These are phyloP conservation scores for Tulasnella sp. DNA, from an alignment of 768 basidiomycete genomes.

Conservation along the genomic window DNA sequence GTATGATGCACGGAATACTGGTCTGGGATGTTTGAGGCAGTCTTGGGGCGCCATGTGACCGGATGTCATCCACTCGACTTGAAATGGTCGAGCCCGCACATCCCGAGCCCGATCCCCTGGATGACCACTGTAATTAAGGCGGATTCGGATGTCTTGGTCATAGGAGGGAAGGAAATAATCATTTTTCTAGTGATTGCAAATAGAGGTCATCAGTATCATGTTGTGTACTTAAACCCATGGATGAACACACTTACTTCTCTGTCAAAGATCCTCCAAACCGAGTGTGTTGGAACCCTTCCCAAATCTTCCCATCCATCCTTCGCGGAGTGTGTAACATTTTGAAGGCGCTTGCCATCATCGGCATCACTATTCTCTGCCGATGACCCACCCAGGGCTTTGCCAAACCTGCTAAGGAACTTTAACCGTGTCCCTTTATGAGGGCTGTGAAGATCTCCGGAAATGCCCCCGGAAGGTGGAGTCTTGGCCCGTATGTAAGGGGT, in stretches of 20 bases:
- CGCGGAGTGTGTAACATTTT: background rate
- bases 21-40: background rate
- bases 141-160: background rate
- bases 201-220: background rate
- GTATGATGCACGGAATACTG: background rate
- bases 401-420: too few relatives aligned
- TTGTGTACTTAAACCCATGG: background rate
- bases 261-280: background rate
- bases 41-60: background rate
- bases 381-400: background rate
- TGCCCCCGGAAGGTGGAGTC: too few relatives aligned
- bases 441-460: too few relatives aligned
- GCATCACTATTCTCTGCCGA: background rate
- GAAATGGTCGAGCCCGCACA: background rate
- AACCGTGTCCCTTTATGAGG: too few relatives aligned
- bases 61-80: background rate
- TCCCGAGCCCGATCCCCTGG: background rate
- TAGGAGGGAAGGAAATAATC: background rate
- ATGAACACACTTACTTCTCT: background rate
- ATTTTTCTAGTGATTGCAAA: background rate
- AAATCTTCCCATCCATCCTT: background rate
- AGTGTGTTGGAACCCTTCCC: background rate
- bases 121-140: background rate
- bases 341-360: background rate
- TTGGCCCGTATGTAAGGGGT: too few relatives aligned